Evolutionary conservation across 2,329 filamentous ascomycete species (phyloP), one percentile per base, ranked within the genome.

Genomic region (Thielaviopsis punctulata): DNA sequence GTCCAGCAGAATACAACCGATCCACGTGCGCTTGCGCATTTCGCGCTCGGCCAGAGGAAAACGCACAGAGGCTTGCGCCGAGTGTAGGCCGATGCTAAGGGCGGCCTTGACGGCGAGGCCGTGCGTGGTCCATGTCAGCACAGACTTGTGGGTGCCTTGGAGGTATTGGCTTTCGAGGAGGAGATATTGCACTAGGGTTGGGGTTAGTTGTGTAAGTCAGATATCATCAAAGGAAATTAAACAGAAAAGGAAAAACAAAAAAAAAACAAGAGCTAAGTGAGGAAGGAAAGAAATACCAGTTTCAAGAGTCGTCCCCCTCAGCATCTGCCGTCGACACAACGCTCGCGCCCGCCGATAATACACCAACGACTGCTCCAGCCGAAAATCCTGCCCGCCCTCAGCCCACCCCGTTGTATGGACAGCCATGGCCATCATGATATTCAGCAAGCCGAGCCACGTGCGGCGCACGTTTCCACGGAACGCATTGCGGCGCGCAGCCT

Each of bases 371-470:
- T 4, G 30, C 30, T 12, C 30, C 30, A 33, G 30, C 9, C 9
- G 4, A 12, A 33, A 33, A 5, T 33, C 4, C 4, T 12, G 30
- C 10, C 30, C 10, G 10, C 9, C 15, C 4, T 33, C 30, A 13
- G 30, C 30, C 30, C 10, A 33, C 3, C 30, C 30, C 4, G 30
- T 12, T 13, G 10, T 33, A 13, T 33, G 30, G 3, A 33, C 30
- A 9, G 4, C 10, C 10, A 12, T 33, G 1, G 72, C 70, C 1
- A 76, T 60, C 0, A 75, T 65, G 52, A 73, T 69, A 48, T 75
- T 75, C 0, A 76, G 58, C 2, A 74, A 57, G 0, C 69, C 70
- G 0, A 75, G 63, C 73, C 72, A 76, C 0, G 71, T 69, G n/a
- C 67, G 65, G 0, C 70, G 63, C 0, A 68, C 65, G 3, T 60